phyloP scores from a whole-genome alignment of 129 eudicot species.

The Scalesia atractyloides region DNA sequence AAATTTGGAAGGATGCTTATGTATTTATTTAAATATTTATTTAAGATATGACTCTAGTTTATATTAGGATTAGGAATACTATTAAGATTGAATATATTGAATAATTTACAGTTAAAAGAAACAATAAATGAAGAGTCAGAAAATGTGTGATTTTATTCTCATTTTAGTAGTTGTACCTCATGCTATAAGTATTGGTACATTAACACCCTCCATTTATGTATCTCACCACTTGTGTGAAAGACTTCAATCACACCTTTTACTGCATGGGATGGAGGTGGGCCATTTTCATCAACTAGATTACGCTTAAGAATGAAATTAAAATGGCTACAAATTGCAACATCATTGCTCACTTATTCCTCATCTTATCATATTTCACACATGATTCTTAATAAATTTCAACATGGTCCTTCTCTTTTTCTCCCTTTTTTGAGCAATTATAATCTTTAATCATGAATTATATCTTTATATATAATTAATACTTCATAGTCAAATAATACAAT shows the following conservation, averaged over 20 bases:
- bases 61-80: neutral
- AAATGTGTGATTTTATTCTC: constrained; percentile 32
- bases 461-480: neutral
- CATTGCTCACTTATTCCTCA: constrained; percentile 31
- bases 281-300: constrained; percentile 34
- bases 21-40: neutral
- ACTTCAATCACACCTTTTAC: constrained; percentile 34
- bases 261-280: constrained; percentile 38
- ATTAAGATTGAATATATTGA: neutral
- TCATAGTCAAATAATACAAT: constrained; percentile 28
- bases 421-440: constrained; percentile 15
- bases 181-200: constrained; percentile 22
- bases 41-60: neutral
- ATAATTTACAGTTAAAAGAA: neutral
- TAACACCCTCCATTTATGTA: constrained; percentile 38
- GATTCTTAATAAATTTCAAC: constrained; percentile 26
- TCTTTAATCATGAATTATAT: constrained; percentile 23
- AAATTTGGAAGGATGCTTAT: neutral
- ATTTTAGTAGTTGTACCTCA: constrained; percentile 15
- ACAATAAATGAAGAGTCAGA: constrained; percentile 16
- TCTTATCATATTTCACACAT: constrained; percentile 28
- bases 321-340: constrained; percentile 28
- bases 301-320: constrained; percentile 2
- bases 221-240: constrained; percentile 26
- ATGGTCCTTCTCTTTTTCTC: constrained; percentile 22